These are phyloP conservation scores for Colletotrichum gloeosporioides DNA, from an alignment of 2,329 filamentous ascomycete genomes.

Conservation along the genomic window DNA sequence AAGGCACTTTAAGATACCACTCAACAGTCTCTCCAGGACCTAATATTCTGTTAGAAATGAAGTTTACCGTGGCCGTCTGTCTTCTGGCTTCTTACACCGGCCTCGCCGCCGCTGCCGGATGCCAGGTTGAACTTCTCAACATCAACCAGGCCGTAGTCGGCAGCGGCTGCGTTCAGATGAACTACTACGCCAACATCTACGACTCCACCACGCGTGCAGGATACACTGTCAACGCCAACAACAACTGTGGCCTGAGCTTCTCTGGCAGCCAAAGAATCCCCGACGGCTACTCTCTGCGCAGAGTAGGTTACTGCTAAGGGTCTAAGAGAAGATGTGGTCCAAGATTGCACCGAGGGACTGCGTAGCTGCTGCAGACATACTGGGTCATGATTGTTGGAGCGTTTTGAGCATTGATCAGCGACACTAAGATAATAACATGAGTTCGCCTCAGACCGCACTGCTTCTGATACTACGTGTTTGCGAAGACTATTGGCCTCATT, in stretches of 20 bases:
- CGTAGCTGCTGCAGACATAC: background rate
- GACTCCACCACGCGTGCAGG: background rate
- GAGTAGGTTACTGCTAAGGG: background rate
- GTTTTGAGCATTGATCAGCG: background rate
- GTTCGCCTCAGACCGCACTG: background rate
- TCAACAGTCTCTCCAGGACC: fast-evolving
- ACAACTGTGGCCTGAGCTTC: background rate
- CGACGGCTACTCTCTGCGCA: background rate
- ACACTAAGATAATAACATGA: background rate
- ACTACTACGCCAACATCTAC: background rate
- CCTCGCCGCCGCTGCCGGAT: background rate
- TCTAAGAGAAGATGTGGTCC: background rate
- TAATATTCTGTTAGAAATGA: background rate
- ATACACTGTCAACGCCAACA: background rate
- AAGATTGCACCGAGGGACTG: background rate
- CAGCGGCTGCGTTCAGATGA: background rate
- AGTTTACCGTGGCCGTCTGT: background rate
- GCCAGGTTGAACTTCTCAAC: background rate
- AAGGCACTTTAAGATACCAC: background rate
- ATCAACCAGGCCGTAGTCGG: background rate
- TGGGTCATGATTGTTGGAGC: background rate
- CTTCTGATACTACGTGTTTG: background rate
- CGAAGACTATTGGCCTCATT: background rate
- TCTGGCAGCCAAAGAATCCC: background rate
- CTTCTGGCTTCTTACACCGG: background rate